Percentiles rank a stretch among this genome's conserved stretches.
Conservation (phyloP, 73 alveolate species). For the Paramecium primaurelia region DNA sequence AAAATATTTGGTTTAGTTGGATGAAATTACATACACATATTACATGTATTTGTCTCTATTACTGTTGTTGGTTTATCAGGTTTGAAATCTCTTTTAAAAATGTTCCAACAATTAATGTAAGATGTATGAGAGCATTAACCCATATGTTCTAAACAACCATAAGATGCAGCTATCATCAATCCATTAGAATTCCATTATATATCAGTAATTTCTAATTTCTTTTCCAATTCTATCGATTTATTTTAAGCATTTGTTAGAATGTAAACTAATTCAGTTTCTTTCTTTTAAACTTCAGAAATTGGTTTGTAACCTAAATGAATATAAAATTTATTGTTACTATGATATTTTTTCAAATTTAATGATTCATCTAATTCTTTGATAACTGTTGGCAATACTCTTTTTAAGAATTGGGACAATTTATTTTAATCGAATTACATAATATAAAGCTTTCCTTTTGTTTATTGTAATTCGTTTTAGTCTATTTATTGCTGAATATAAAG, state of each 20-base stretch:
- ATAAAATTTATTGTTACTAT: neutral
- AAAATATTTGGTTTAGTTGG: constrained; percentile 73
- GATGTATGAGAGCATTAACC: constrained; percentile 70
- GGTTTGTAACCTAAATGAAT: neutral
- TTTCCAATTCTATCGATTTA: constrained; percentile 28
- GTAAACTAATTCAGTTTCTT: neutral
- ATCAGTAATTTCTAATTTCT: constrained; percentile 63
- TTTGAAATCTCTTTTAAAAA: constrained; percentile 72
- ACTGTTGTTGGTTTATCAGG: constrained; percentile 66
- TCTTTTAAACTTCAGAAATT: neutral
- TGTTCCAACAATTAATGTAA: constrained; percentile 76
- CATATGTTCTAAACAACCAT: constrained; percentile 73
- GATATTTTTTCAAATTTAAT: neutral
- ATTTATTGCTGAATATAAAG: neutral
- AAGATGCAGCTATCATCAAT: constrained; percentile 78
- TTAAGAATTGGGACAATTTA: neutral
- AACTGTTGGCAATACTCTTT: neutral
- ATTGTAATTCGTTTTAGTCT: neutral
- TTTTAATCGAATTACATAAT: neutral
- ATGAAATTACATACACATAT: constrained; percentile 71
- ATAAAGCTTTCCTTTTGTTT: neutral
- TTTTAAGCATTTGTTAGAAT: neutral
- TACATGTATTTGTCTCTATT: constrained; percentile 67
- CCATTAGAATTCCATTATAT: constrained; percentile 84
- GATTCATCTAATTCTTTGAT: constrained; percentile 42